Conservation (phyloP, 1,284 basidiomycete genomes). For the Ceratobasidium sp. region DNA sequence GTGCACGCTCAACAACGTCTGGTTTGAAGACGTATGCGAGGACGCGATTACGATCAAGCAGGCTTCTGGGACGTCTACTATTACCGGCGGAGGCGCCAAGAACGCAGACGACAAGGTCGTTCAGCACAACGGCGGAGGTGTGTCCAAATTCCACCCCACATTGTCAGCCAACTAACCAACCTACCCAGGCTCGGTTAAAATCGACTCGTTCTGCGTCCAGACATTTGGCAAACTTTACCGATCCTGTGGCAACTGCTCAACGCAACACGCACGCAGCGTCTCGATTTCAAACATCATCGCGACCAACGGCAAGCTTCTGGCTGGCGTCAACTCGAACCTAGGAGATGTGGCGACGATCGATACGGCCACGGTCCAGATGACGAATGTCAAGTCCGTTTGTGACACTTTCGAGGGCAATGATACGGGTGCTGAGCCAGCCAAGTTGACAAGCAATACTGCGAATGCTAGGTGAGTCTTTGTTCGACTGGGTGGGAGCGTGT, state of each 20-base stretch:
- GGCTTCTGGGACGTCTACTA: constrained; percentile 19
- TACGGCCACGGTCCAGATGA: background rate
- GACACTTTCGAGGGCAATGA: constrained; percentile 14
- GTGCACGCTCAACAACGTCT: constrained; percentile 50
- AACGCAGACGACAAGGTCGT: constrained; percentile 39
- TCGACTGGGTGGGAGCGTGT: too few relatives aligned
- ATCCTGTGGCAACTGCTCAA: background rate
- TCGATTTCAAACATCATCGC: background rate
- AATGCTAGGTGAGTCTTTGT: constrained; percentile 10
- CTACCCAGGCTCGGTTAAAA: constrained; percentile 14
- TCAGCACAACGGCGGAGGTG: constrained; percentile 39
- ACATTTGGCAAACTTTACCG: constrained; percentile 22
- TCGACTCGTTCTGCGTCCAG: constrained; percentile 26
- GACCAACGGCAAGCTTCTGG: background rate
- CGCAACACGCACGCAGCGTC: background rate
- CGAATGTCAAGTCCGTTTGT: background rate
- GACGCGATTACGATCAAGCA: constrained; percentile 45
- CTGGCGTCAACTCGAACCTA: background rate
- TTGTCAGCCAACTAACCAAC: background rate
- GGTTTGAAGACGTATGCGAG: constrained; percentile 40
- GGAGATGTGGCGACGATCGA: constrained; percentile 5
- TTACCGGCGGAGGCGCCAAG: constrained; percentile 38
- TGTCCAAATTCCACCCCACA: background rate
- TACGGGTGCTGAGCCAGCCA: constrained; percentile 1
- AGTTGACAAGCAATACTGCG: constrained; percentile 7